phyloP scores from a whole-genome alignment of 2,329 filamentous ascomycete species.

The Hysterium pulicare region DNA sequence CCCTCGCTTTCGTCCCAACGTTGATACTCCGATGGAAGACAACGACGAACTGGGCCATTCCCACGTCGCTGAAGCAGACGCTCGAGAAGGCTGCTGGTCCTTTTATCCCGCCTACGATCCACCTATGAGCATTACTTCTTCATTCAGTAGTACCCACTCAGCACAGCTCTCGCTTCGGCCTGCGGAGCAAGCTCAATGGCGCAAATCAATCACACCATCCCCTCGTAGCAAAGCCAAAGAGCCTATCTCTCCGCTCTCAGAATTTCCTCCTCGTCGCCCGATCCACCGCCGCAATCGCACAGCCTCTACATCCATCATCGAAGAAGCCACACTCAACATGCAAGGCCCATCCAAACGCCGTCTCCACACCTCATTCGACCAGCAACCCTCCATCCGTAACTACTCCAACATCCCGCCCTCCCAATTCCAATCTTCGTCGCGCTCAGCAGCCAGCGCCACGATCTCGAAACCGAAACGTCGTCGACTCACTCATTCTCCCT shows the following conservation, averaged over 20 bases:
- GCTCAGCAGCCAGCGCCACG: slow-evolving; percentile 36
- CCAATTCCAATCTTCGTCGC: slow-evolving; percentile 9
- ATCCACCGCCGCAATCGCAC: slow-evolving; percentile 23
- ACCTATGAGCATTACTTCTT: slow-evolving; percentile 43
- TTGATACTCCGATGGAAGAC: slow-evolving; percentile 28
- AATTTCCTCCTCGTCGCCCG: slow-evolving; percentile 26
- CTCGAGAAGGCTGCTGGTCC: slow-evolving; percentile 64
- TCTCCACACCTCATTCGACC: slow-evolving; percentile 18
- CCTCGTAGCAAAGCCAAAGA: slow-evolving; percentile 22
- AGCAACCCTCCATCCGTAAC: slow-evolving; percentile 12
- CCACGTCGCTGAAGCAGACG: slow-evolving; percentile 59
- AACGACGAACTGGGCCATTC: slow-evolving; percentile 35
- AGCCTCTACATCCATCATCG: slow-evolving; percentile 23
- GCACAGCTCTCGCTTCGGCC: slow-evolving; percentile 31
- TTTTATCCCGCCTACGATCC: slow-evolving; percentile 65
- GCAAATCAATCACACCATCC: slow-evolving; percentile 2
- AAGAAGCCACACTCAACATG: slow-evolving; percentile 1
- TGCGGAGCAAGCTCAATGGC: slow-evolving; percentile 29
- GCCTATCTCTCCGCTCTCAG: slow-evolving; percentile 36
- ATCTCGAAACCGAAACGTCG: slow-evolving; percentile 45
- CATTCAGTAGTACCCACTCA: slow-evolving; percentile 39
- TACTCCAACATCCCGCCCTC: slow-evolving; percentile 23
- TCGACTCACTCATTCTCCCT: slow-evolving; percentile 56
- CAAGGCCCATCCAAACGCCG: slow-evolving; percentile 30
- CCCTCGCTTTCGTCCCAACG: slow-evolving; percentile 53